Base-by-base conservation (phyloP, 2,329 filamentous ascomycete species). In the Botryosphaeria dothidea region DNA sequence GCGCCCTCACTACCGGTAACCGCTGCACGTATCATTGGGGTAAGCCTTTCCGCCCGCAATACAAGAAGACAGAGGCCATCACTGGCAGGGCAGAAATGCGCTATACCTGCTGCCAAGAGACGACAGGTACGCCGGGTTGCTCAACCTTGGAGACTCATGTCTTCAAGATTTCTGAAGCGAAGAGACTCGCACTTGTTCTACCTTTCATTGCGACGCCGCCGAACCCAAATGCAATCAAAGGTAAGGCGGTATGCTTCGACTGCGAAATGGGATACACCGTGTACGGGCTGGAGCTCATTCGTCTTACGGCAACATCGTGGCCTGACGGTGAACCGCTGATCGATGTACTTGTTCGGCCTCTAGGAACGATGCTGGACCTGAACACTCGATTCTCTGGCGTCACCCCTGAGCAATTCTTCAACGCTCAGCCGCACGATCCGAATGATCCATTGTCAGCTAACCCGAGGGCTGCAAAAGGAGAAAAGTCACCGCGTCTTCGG, bases 201-300 rank as follows among this genome's bases (percentile, higher is more conserved):
- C 93, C 94, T 60, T 99, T 96, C 75, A 85, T 87, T 65, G 79
- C 86, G 67, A 98, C 95, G 0, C 93, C 93, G 0, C 78, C 83
- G 13, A 93, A 92, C 69, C 75, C 80, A 1, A 71, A 78, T 13
- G 73, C 70, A 0, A 67, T 71, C 3, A 68, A 69, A 36, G 56
- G 72, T 1, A 85, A 86, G 38, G 92, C 90, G 2, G 88, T 98
- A 11, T 90, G 88, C 68, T 94, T 99, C 71, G 95, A 99, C 75
- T 98, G 95, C 72, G 95, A 99, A 75, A 99, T 99, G 95, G 92
- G 92, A 4, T 98, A 96, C 74, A 99, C 96, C 0, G 91, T 92
- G 0, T 78, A 90, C 57, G 95, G 96, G 0, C 81, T 98, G 68
- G 95, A 99, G 76, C 84, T 99, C 19, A 89, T 98, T 65, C 92